Base-by-base conservation (phyloP, 306 rosid species). In the Cicer yamashitae region DNA sequence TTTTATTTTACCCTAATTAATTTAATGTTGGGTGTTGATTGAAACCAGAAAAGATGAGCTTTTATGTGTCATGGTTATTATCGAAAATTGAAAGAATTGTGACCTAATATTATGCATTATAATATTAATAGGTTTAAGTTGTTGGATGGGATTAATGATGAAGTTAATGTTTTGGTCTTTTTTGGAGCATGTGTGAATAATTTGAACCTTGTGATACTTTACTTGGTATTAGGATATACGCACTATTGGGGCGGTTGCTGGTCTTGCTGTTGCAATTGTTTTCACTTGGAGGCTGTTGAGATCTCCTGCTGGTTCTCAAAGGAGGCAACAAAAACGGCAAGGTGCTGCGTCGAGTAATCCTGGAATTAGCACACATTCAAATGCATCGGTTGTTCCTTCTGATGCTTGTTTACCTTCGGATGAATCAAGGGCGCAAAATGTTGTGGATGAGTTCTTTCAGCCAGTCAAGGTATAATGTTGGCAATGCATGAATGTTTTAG, bases 221-320 rank as follows among this genome's bases (percentile, higher is more conserved):
- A 67, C 54, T 79, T 88, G 81, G 40, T 86, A 45, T 47, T 88
- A 94, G 98, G 91, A 91, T 83, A 44, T 84, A 40, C 91, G 89
- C 37, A 91, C 97, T 56, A 65, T 91, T 70, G 94, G 98, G 71
- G 98, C 97, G 6, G 77, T 94, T 44, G 96, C 97, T 40, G 97
- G 98, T 66, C 85, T 94, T 70, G 97, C 96, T 61, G 82, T 94
- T 54, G 96, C 96, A 10, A 84, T 94, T 71, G 85, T 90, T 47
- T 91, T 94, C 87, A 87, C 97, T 2, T 94, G 97, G 98, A 87
- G 96, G 86, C 88, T 91, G 77, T 87, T 91, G 78, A 89, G 93
- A 81, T 68, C 93, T 47, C 94, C 97, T 10, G 47, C 79, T 83
- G 86, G 37, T 30, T 59, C 92, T 72, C 96, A 80, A 46, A 81